Base-by-base conservation (phyloP, 768 basidiomycete species). In the Suillus tomentosus region DNA sequence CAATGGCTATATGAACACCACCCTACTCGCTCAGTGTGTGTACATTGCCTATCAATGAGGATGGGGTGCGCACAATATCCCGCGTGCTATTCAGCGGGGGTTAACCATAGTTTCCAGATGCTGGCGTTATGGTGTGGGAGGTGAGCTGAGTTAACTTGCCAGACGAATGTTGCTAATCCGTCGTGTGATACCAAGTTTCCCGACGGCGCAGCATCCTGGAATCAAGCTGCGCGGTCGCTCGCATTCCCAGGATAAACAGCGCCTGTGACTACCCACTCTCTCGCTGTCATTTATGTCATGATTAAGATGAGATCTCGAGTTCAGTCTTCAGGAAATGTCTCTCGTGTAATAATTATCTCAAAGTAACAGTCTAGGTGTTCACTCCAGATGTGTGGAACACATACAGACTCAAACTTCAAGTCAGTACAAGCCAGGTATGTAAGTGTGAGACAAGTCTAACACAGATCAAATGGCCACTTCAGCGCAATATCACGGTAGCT, bases 11-110 rank as follows among this genome's bases (percentile, higher is more conserved):
- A 88, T 93, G 73, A 77, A 76, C 40, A 77, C 87, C 1, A 74
- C 79, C 9, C 83, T 82, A 5, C 79, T 93, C 10, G 83, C 87
- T 3, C 74, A 73, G 9, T 94, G 90, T 73, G 74, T 91, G 19
- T 69, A 79, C 11, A 79, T 85, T 72, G 92, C 88, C 1, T 84
- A 85, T 70, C 72, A 68, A 9, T 66, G 82, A 65, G 90, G 88
- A 13, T 92, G 90, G 90, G 83, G 86, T 87, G 64, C 79, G 88
- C 79, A 56, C 19, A 40, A 40, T 40, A 11, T 40, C 4, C 9
- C 24, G 7, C 22, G 3, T 57, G 15, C 17, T 27, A 5, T 9
- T 57, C 10, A 27, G 39, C 24, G 9, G 39, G n/a, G 40, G n/a
- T 36, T 62, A 40, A 62, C 7, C 14, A 24, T 10, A 9, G 3